Conservation (phyloP, 2,329 filamentous ascomycete genomes). For the Ceratocystis lukuohia region DNA sequence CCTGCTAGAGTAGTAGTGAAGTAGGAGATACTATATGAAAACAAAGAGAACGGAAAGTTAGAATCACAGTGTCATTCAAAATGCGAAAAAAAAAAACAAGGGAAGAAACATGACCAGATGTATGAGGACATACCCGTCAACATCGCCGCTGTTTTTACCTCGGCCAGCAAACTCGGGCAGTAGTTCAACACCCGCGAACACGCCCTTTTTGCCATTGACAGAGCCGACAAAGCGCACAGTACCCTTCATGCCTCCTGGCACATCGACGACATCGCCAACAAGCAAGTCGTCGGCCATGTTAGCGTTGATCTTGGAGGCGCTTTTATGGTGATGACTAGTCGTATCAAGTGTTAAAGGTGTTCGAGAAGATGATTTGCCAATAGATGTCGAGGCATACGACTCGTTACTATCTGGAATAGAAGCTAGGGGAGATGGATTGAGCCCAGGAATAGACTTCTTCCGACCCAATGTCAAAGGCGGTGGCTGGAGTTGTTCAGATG, state of each 20-base stretch:
- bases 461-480: slow-evolving; percentile 28
- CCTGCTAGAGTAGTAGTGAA: slow-evolving; percentile 67
- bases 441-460: slow-evolving; percentile 57
- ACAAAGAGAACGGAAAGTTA: neutral
- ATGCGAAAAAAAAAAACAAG: neutral
- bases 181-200: slow-evolving; percentile 86
- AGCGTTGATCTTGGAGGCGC: slow-evolving; percentile 22
- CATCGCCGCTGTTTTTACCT: slow-evolving; percentile 93
- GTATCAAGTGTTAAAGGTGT: slow-evolving; percentile 5
- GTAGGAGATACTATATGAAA: slow-evolving; percentile 47
- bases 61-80: too few species aligned
- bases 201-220: slow-evolving; percentile 78
- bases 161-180: slow-evolving; percentile 63
- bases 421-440: slow-evolving; percentile 50
- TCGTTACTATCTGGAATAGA: slow-evolving; percentile 53
- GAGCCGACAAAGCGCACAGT: slow-evolving; percentile 77
- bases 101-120: neutral
- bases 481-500: slow-evolving; percentile 10
- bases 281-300: slow-evolving; percentile 37
- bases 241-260: slow-evolving; percentile 85
- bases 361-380: slow-evolving; percentile 23
- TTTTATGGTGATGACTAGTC: slow-evolving; percentile 25
- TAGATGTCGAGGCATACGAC: slow-evolving; percentile 46
- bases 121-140: slow-evolving; percentile 59
- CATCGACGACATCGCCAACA: slow-evolving; percentile 75